Base-by-base conservation (phyloP, 2,329 filamentous ascomycete genomes). In the Fusarium begoniae region DNA sequence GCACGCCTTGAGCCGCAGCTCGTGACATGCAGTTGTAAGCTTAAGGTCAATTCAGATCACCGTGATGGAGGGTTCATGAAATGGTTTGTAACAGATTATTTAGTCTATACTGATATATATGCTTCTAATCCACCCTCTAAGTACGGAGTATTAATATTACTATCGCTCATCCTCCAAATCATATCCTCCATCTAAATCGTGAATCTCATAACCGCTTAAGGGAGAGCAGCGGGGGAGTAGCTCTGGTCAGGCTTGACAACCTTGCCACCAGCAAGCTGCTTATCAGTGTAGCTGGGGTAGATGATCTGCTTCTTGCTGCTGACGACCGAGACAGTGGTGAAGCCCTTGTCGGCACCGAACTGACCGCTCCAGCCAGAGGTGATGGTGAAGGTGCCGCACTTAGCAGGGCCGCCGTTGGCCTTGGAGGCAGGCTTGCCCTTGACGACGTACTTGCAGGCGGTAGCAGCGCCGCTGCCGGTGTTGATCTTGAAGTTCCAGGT, bases 291-390 rank as follows among this genome's bases (percentile, higher is more conserved):
- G 45, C 84, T 81, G 32, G 88, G 87, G 80, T 82, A 90, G 66
- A 84, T 78, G 63, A 89, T 89, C 65, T 83, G 80, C 65, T 79
- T 81, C 70, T 81, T 77, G 67, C 69, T 72, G 73, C 82, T 80
- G 79, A 85, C 83, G 63, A 90, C 84, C 51, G 85, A 81, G 28
- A 89, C 79, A 44, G 85, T 88, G 28, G 87, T 89, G 82, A 89
- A 90, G 73, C 87, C 88, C 35, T 86, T 82, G 68, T 77, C 83
- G 22, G 80, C 56, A 51, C 87, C 88, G 73, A 89, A 90, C 76
- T 89, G 85, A 73, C 84, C 87, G 74, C 84, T 87, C 88, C 88
- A 90, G 81, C 86, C 85, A 13, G 84, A 85, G 58, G 85, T 87
- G 76, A 90, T 78, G 64, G 83, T 86, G 83, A 84, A 90, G 54